Evolutionary conservation across 805 yeast species (phyloP).

Genomic region (Blastobotrys parvus): DNA sequence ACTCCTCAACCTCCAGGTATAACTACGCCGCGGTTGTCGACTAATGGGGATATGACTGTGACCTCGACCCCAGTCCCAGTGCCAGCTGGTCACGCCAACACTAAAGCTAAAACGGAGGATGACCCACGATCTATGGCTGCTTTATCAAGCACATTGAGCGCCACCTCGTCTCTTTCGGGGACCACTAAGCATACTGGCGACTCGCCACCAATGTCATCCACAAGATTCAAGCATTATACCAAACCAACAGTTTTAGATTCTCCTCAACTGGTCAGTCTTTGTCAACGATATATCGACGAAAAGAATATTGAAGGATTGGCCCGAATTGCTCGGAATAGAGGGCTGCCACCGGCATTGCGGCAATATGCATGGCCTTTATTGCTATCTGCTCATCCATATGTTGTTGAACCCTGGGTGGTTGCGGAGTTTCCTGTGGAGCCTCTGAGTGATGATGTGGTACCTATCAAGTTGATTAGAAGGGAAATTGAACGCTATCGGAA

Average conservation of each 20-base stretch:
- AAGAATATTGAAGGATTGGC: constrained; percentile 73
- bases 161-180: constrained; percentile 20
- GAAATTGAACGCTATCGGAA: constrained; percentile 25
- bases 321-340: constrained; percentile 68
- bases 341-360: constrained; percentile 77
- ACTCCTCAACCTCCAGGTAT: too few relatives aligned
- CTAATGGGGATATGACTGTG: too few relatives aligned
- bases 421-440: constrained; percentile 37
- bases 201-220: constrained; percentile 3
- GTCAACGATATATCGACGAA: constrained; percentile 45
- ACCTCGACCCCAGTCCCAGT: background rate
- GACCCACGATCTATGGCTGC: background rate
- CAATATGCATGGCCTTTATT: constrained; percentile 78
- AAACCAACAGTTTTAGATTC: constrained; percentile 39
- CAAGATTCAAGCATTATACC: constrained; percentile 27
- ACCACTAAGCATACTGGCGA: constrained; percentile 5
- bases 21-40: too few relatives aligned
- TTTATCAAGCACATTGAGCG: constrained; percentile 15
- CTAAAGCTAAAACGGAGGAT: too few relatives aligned
- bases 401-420: constrained; percentile 60
- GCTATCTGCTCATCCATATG: constrained; percentile 78
- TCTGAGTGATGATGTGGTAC: constrained; percentile 15
- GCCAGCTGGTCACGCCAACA: too few relatives aligned
- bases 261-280: constrained; percentile 44
- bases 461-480: constrained; percentile 25